Conservation (phyloP, 495 filamentous ascomycete species). For the Penicillium ucsense region DNA sequence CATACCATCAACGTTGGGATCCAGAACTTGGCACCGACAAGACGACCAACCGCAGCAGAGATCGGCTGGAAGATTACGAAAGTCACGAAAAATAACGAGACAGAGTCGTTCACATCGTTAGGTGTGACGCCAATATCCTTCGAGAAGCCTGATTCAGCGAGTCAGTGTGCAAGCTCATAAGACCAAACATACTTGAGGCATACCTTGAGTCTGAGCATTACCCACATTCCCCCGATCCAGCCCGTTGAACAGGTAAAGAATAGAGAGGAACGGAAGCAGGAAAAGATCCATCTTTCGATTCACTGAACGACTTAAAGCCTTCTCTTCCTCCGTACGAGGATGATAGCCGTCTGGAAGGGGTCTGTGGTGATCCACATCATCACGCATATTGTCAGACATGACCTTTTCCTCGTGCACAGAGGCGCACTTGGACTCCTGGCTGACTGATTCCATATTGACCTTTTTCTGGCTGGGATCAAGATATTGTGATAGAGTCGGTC, state of each 20-base stretch:
- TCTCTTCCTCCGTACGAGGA: constrained; percentile 4
- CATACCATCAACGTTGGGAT: constrained; percentile 44
- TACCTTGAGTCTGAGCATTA: constrained; percentile 35
- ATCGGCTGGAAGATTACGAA: constrained; percentile 49
- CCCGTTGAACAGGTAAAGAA: constrained; percentile 42
- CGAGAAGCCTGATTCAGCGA: constrained; percentile 31
- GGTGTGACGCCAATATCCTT: constrained; percentile 31
- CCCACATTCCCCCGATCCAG: constrained; percentile 45
- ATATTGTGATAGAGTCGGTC: too few species aligned
- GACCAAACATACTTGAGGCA: neutral
- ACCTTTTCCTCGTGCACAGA: neutral
- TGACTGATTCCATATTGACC: too few species aligned
- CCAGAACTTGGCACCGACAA: constrained; percentile 41
- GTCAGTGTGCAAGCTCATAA: neutral
- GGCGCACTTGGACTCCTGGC: neutral
- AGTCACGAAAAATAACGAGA: constrained; percentile 45
- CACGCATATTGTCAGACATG: neutral
- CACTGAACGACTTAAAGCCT: neutral
- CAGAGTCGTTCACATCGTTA: constrained; percentile 43
- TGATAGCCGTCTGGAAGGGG: neutral
- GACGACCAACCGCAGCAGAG: constrained; percentile 43
- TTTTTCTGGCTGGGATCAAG: too few species aligned
- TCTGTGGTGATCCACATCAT: neutral
- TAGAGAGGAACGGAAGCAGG: constrained; percentile 41
- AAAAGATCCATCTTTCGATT: constrained; percentile 31